A percentile compares a stretch with the other conserved stretches of the same genome.
Evolutionary conservation across 1,284 basidiomycete genomes (phyloP).

Genomic region (Ceratorhiza oryzae-sativae): DNA sequence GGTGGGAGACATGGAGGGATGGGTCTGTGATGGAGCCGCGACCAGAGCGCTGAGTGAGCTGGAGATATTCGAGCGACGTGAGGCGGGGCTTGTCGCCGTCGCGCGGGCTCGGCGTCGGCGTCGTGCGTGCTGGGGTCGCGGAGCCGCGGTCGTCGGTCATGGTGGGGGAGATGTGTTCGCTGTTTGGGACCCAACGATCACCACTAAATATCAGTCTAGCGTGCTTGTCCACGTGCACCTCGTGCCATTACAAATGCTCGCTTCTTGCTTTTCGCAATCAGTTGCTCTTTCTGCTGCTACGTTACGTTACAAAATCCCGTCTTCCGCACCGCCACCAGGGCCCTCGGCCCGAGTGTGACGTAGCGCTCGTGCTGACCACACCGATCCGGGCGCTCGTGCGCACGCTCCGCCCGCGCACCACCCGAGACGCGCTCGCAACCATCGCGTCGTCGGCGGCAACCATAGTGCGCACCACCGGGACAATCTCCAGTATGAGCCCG

Average conservation of each 20-base stretch:
- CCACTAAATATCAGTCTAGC: slow-evolving; percentile 38
- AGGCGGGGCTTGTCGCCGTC: slow-evolving; percentile 56
- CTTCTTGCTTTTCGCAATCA: slow-evolving; percentile 46
- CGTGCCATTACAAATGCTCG: slow-evolving; percentile 29
- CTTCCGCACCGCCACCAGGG: slow-evolving; percentile 13
- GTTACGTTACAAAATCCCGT: slow-evolving; percentile 18
- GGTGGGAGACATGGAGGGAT: slow-evolving; percentile 67
- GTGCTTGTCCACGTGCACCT: slow-evolving; percentile 34
- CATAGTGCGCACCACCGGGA: slow-evolving; percentile 73
- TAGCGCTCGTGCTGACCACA: slow-evolving; percentile 39
- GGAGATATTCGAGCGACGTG: slow-evolving; percentile 75
- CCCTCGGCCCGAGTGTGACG: slow-evolving; percentile 18
- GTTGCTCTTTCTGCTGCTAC: slow-evolving; percentile 22
- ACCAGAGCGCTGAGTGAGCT: slow-evolving; percentile 63
- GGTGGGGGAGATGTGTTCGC: slow-evolving; percentile 6
- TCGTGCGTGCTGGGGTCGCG: slow-evolving; percentile 10
- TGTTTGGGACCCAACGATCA: slow-evolving; percentile 26
- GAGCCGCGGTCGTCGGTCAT: slow-evolving; percentile 32
- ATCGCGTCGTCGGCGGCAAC: slow-evolving; percentile 68
- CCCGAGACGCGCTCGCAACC: slow-evolving; percentile 36
- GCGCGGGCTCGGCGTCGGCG: slow-evolving; percentile 48
- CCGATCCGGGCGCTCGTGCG: slow-evolving; percentile 35
- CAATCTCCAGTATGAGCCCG: slow-evolving; percentile 69
- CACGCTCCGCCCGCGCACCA: slow-evolving; percentile 25
- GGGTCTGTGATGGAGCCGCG: slow-evolving; percentile 82